phyloP scores from a whole-genome alignment of 371 early-diverging fungal genomes.

The Fennellomyces sp. region DNA sequence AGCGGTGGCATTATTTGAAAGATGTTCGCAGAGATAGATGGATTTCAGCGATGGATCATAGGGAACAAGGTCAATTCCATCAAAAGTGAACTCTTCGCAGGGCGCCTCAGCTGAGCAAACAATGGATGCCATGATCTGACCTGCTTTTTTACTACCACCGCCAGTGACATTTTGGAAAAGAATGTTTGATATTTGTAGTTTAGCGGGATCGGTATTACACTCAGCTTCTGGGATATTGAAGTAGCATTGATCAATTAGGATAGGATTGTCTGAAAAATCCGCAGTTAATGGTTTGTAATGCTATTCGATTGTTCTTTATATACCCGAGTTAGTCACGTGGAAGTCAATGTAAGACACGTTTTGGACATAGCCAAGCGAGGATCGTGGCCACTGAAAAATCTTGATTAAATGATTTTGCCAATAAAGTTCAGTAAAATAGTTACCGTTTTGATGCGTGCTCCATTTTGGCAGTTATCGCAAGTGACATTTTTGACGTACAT shows the following conservation, averaged over 20 bases:
- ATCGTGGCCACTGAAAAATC: constrained; percentile 10
- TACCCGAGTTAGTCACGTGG: constrained; percentile 18
- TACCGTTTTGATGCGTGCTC: constrained; percentile 27
- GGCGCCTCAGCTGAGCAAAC: constrained; percentile 21
- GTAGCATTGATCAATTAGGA: constrained; percentile 22
- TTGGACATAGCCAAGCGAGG: constrained; percentile 16
- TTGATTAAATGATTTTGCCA: background rate
- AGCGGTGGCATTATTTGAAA: constrained; percentile 12
- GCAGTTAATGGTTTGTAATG: too few species aligned
- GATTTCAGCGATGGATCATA: constrained; percentile 4
- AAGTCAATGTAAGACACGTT: constrained; percentile 23
- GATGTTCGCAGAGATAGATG: constrained; percentile 9
- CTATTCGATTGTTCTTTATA: too few species aligned
- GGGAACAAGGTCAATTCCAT: constrained; percentile 5
- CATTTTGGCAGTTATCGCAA: constrained; percentile 19
- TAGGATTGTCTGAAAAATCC: constrained; percentile 19
- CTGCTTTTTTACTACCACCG: constrained; percentile 14
- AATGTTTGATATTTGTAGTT: constrained; percentile 13
- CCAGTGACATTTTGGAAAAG: constrained; percentile 19
- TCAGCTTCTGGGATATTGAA: constrained; percentile 7
- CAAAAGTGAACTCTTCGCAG: constrained; percentile 11
- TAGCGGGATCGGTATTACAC: constrained; percentile 11
- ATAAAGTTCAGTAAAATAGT: background rate
- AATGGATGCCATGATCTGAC: constrained; percentile 10
- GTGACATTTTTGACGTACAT: constrained; percentile 21